Base-by-base conservation (phyloP, 768 basidiomycete species). In the Naganishia vishniacii region DNA sequence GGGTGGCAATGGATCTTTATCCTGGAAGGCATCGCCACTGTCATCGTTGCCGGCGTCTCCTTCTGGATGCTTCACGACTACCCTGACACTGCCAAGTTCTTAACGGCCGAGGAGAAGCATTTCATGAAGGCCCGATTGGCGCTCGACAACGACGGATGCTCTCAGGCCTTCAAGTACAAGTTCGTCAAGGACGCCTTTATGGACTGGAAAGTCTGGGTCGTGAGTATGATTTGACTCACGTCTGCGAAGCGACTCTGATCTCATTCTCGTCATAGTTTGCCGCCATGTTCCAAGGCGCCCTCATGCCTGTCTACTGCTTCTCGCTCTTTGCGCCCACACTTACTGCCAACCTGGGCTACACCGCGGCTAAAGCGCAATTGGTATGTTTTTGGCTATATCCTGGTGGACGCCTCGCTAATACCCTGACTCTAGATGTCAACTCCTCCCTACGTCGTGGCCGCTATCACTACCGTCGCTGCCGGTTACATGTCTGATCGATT, bases 21-120 rank as follows among this genome's bases (percentile, higher is more conserved):
- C 60, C 67, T 87, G 32, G 86, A 87, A 72, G 87, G 87, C 7
- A 77, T 84, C 25, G 75, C 80, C 7, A 88, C 87, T 0, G 80
- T 87, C 3, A 68, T 80, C 0, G 83, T 85, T 13, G 86, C 69
- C 9, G 72, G 74, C 25, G 73, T 80, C 11, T 88, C 87, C 1
- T 89, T 84, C 78, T 89, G 83, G 81, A 83, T 89, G 71, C 83
- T 89, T 64, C 84, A 88, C 69, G 88, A 89, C 72, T 90, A 89
- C 77, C 88, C 88, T 3, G 87, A 89, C 69, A 87, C 84, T 0
- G 88, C 88, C 28, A 86, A 82, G 68, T 89, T 89, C 79, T 80
- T 90, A 6, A 82, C 81, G n/a, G 85, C 87, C 68, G 81, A 79
- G 2, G 88, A 89, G 76, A 80, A 86, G 31, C 84, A 84, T 8